Conservation (phyloP, 352 stramenopile species). For the Globisporangium megalacanthum region DNA sequence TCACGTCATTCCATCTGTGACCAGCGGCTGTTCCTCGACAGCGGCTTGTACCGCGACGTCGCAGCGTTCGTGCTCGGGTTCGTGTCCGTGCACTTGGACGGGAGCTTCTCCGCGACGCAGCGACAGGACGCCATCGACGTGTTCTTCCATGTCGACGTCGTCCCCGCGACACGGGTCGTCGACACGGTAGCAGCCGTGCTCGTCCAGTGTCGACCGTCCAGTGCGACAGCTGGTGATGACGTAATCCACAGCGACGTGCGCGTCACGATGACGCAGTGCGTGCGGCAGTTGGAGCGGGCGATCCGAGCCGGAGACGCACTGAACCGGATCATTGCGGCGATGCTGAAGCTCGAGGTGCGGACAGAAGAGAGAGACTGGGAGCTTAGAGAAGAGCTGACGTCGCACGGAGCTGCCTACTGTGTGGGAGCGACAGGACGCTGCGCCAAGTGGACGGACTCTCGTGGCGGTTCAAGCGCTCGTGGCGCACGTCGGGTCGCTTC, state of each 20-base stretch:
- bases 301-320: slow-evolving; percentile 21
- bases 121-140: slow-evolving; percentile 40
- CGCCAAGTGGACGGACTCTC: slow-evolving; percentile 8
- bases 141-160: slow-evolving; percentile 39
- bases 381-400: neutral
- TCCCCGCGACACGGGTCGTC: slow-evolving; percentile 31
- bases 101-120: slow-evolving; percentile 38
- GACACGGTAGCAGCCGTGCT: slow-evolving; percentile 32
- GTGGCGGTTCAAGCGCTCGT: slow-evolving; percentile 28
- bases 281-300: slow-evolving; percentile 35
- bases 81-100: slow-evolving; percentile 43
- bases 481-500: slow-evolving; percentile 35
- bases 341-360: slow-evolving; percentile 31
- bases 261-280: slow-evolving; percentile 35
- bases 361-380: neutral
- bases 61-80: slow-evolving; percentile 45
- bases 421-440: neutral
- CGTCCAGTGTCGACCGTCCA: slow-evolving; percentile 10
- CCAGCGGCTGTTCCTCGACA: slow-evolving; percentile 44
- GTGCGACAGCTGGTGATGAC: neutral
- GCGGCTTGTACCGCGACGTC: slow-evolving; percentile 50
- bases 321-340: slow-evolving; percentile 22
- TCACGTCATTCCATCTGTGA: neutral
- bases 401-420: neutral
- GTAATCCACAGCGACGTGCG: slow-evolving; percentile 20